phyloP scores from a whole-genome alignment of 495 filamentous ascomycete species.

The Xylaria cubensis region DNA sequence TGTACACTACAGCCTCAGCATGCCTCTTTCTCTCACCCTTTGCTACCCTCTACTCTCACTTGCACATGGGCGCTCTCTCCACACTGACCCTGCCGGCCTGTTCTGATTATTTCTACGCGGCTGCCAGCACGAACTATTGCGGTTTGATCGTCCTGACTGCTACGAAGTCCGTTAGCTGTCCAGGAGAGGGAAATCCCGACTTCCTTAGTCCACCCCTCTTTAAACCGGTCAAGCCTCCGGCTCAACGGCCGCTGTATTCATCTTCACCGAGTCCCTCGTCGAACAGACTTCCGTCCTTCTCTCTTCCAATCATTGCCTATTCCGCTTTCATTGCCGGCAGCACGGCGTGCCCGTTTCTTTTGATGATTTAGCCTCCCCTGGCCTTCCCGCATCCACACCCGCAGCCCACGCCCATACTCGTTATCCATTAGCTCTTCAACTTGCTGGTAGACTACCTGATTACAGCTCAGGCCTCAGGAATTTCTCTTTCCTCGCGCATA shows the following conservation, averaged over 20 bases:
- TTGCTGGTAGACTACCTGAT: conserved; percentile 18
- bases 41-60: conserved; percentile 15
- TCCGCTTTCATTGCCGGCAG: conserved; percentile 41
- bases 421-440: conserved; percentile 12
- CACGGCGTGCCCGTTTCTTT: conserved; percentile 36
- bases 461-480: conserved; percentile 26
- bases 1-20: conserved; percentile 22
- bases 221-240: conserved; percentile 45
- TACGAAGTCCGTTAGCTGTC: conserved; percentile 16
- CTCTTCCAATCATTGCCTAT: conserved; percentile 44
- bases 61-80: conserved; percentile 15
- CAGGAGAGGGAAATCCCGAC: conserved; percentile 25
- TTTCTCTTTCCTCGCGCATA: conserved; percentile 26
- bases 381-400: conserved; percentile 37
- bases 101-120: conserved; percentile 18
- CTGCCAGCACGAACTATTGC: conserved; percentile 28
- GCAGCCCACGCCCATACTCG: conserved; percentile 34
- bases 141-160: conserved; percentile 27
- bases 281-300: conserved; percentile 33
- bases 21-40: conserved; percentile 18
- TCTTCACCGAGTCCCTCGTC: conserved; percentile 45
- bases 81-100: conserved; percentile 7
- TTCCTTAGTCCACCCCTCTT: conserved; percentile 43
- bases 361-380: conserved; percentile 35
- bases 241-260: conserved; percentile 38